phyloP scores from a whole-genome alignment of 2,329 filamentous ascomycete genomes.

The Didymella keratinophila region DNA sequence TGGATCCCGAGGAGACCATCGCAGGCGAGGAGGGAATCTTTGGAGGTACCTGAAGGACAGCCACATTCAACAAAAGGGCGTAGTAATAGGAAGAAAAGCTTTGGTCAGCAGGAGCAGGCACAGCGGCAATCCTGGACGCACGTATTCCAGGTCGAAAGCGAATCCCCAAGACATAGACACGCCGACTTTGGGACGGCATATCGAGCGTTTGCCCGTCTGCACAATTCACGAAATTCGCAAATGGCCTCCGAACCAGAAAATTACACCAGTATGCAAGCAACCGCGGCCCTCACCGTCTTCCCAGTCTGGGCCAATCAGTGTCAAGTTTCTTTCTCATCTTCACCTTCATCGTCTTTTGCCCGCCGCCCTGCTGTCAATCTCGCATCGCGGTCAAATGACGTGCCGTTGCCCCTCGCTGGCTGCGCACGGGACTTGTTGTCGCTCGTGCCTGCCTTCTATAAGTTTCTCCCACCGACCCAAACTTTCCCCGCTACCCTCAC shows the following conservation, averaged over 20 bases:
- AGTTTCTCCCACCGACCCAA: slow-evolving; percentile 3
- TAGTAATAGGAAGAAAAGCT: too few species aligned
- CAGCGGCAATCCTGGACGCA: neutral
- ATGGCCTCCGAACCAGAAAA: neutral
- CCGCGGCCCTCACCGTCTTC: slow-evolving; percentile 5
- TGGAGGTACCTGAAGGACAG: slow-evolving; percentile 2
- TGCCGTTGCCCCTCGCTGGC: slow-evolving; percentile 11
- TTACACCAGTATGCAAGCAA: slow-evolving; percentile 9
- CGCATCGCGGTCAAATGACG: slow-evolving; percentile 1
- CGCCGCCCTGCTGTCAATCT: neutral
- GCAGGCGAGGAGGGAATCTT: slow-evolving; percentile 31
- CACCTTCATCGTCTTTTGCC: slow-evolving; percentile 13
- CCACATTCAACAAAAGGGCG: neutral
- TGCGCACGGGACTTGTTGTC: slow-evolving; percentile 19
- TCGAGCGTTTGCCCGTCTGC: neutral
- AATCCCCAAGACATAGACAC: neutral
- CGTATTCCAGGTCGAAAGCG: neutral
- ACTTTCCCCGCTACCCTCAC: neutral
- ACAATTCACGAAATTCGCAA: neutral
- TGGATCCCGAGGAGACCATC: slow-evolving; percentile 31
- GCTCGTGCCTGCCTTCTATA: slow-evolving; percentile 24
- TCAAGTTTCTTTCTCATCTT: slow-evolving; percentile 6
- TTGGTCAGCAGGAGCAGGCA: neutral
- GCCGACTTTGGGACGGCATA: neutral
- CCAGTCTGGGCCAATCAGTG: neutral